Evolutionary conservation across 2,329 filamentous ascomycete species (phyloP), one percentile per base, ranked within the genome.

Genomic region (Coniochaeta sp.): DNA sequence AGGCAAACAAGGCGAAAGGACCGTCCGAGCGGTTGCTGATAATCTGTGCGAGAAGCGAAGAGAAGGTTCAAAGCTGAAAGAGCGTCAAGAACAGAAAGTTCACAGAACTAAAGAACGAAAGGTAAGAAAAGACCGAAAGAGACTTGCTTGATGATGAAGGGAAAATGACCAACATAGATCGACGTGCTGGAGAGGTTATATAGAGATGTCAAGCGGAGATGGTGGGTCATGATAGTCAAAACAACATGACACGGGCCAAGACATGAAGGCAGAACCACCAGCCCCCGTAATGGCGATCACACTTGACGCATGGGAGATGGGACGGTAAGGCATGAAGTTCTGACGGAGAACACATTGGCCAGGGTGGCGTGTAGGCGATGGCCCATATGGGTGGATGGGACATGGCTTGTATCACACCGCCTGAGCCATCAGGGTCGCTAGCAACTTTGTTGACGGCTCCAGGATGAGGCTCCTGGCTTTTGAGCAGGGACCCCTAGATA

Each of bases 51-150:
- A 44, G 56, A 57, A 58, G 31, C 54, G 54, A 56, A 56, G 38
- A 24, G 36, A 44, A 40, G 7, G 36, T 26, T 44, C 11, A 22
- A 26, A 56, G 54, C 54, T 38, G 54, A 56, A 58, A 58, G 56
- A 58, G 38, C 36, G 56, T 43, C 34, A 44, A 58, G 56, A 44
- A 58, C 56, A 58, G 26, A 58, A 58, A 58, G 56, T 58, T 58
- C 56, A 58, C 56, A 58, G 56, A 58, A 58, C 56, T 58, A 58
- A 58, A 58, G 56, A 58, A 17, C 26, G 56, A 44, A 58, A 44
- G 38, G 56, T 8, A 58, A 33, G 36, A 31, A 58, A 58, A 3
- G 56, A 58, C 34, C 6, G 54, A 12, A n/a, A n/a, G 26, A 19
- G 24, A 19, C 36, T 58, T 58, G 56, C 38, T 43, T 24, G n/a